These are phyloP conservation scores for Diddensiella santjacobensis DNA, from an alignment of 805 yeast species.

Conservation along the genomic window DNA sequence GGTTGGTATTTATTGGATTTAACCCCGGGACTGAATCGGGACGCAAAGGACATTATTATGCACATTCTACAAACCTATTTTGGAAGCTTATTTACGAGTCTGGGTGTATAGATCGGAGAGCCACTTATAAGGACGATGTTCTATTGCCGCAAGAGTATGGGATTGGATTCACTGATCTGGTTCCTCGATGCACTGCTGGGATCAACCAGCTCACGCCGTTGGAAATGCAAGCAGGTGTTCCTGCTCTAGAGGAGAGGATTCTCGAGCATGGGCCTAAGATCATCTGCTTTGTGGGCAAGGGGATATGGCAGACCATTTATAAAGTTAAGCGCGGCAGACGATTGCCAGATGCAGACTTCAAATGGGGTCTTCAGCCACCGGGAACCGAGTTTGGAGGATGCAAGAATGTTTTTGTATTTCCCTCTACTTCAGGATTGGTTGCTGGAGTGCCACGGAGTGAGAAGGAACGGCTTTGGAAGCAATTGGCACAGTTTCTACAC, in stretches of 20 bases:
- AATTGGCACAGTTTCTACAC: slow-evolving; percentile 30
- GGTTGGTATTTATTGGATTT: slow-evolving; percentile 61
- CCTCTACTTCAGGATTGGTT: slow-evolving; percentile 72
- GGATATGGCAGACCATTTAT: slow-evolving; percentile 64
- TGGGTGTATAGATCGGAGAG: slow-evolving; percentile 37
- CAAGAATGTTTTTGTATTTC: slow-evolving; percentile 52
- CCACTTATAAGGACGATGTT: slow-evolving; percentile 40
- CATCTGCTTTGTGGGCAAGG: slow-evolving; percentile 66
- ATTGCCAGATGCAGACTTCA: slow-evolving; percentile 36
- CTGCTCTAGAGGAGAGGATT: slow-evolving; percentile 47
- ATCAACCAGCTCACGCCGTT: slow-evolving; percentile 48
- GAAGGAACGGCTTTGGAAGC: slow-evolving; percentile 49
- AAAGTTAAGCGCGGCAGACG: slow-evolving; percentile 35
- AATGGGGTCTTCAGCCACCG: slow-evolving; percentile 49
- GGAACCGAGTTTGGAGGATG: slow-evolving; percentile 24
- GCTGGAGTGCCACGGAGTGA: slow-evolving; percentile 44
- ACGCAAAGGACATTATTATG: slow-evolving; percentile 61
- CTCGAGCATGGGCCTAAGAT: slow-evolving; percentile 37
- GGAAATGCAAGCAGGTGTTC: slow-evolving; percentile 57
- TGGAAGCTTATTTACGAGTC: slow-evolving; percentile 62
- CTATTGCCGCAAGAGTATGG: slow-evolving; percentile 40
- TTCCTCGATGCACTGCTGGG: slow-evolving; percentile 56
- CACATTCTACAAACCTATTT: slow-evolving; percentile 63
- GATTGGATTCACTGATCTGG: slow-evolving; percentile 71
- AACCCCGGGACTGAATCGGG: slow-evolving; percentile 70